Conservation (phyloP, 306 rosid species). For the Casuarina equisetifolia region DNA sequence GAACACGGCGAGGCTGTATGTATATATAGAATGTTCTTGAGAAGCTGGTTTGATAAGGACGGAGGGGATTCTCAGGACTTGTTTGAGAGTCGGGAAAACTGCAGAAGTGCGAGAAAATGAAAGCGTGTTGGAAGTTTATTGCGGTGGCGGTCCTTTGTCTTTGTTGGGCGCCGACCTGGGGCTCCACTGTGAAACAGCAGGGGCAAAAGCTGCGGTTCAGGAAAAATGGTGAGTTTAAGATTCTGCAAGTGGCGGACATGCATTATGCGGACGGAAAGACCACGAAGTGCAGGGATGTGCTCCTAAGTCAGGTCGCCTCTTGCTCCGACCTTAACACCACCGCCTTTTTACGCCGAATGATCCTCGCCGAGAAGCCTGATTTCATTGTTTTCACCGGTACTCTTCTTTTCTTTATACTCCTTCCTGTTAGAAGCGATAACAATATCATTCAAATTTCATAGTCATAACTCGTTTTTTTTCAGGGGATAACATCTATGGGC, state of each 20-base stretch:
- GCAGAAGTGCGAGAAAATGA: neutral
- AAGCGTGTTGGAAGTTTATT: slow-evolving; percentile 25
- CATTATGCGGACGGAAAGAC: slow-evolving; percentile 72
- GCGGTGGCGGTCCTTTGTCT: slow-evolving; percentile 5
- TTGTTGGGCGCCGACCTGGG: slow-evolving; percentile 33
- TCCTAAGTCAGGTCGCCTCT: slow-evolving; percentile 45
- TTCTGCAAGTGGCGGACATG: slow-evolving; percentile 96
- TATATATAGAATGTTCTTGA: too few relatives aligned
- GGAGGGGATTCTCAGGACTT: too few relatives aligned
- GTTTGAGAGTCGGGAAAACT: too few relatives aligned
- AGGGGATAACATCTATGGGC: slow-evolving; percentile 86
- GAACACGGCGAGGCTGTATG: too few relatives aligned
- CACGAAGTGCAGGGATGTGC: slow-evolving; percentile 67
- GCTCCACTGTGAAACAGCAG: slow-evolving; percentile 25
- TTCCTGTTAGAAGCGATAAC: too few relatives aligned
- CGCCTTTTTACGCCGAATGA: slow-evolving; percentile 64
- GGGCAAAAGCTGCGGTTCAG: slow-evolving; percentile 50
- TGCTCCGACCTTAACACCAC: slow-evolving; percentile 93
- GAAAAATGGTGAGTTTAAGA: slow-evolving; percentile 68
- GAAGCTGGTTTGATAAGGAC: too few relatives aligned
- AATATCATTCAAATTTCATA: too few relatives aligned
- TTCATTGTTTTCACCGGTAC: slow-evolving; percentile 91
- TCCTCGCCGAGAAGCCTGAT: slow-evolving; percentile 88
- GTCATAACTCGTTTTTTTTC: slow-evolving; percentile 12
- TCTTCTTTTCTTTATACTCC: neutral